Percentiles rank a stretch among this genome's conserved stretches.
Conservation (phyloP, 768 basidiomycete genomes). For the Pholiota conissans region DNA sequence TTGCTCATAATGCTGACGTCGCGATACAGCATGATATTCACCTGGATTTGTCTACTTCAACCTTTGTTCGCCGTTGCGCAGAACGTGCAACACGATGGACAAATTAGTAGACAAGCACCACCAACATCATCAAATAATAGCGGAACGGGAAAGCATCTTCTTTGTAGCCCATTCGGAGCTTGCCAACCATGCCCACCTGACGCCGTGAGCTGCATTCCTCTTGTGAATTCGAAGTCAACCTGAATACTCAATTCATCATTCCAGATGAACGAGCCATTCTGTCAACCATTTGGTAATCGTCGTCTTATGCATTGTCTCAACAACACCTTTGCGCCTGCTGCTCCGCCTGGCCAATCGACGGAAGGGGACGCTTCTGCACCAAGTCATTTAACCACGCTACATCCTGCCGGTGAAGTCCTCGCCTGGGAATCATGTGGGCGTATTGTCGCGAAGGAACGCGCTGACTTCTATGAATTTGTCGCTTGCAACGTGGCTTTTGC, state of each 20-base stretch:
- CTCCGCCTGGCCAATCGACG: background rate
- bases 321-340: slow-evolving; percentile 22
- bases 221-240: background rate
- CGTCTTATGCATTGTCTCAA: slow-evolving; percentile 82
- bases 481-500: slow-evolving; percentile 81
- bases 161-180: slow-evolving; percentile 26
- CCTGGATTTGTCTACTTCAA: slow-evolving; percentile 14
- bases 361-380: slow-evolving; percentile 17
- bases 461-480: slow-evolving; percentile 90
- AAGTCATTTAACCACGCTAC: slow-evolving; percentile 17
- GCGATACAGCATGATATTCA: slow-evolving; percentile 11
- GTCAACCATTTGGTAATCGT: slow-evolving; percentile 94
- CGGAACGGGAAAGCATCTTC: slow-evolving; percentile 25
- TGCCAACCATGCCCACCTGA: slow-evolving; percentile 55
- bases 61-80: slow-evolving; percentile 5
- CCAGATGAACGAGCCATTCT: slow-evolving; percentile 85
- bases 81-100: background rate
- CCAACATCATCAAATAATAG: slow-evolving; percentile 21
- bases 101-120: background rate
- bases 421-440: slow-evolving; percentile 96
- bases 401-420: slow-evolving; percentile 56
- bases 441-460: slow-evolving; percentile 73
- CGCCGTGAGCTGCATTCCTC: slow-evolving; percentile 43
- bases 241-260: slow-evolving; percentile 1
- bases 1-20: background rate